Percentiles rank a stretch among this genome's conserved stretches.
Conservation (phyloP, 2,329 filamentous ascomycete species). For the Aspergillus melleus region DNA sequence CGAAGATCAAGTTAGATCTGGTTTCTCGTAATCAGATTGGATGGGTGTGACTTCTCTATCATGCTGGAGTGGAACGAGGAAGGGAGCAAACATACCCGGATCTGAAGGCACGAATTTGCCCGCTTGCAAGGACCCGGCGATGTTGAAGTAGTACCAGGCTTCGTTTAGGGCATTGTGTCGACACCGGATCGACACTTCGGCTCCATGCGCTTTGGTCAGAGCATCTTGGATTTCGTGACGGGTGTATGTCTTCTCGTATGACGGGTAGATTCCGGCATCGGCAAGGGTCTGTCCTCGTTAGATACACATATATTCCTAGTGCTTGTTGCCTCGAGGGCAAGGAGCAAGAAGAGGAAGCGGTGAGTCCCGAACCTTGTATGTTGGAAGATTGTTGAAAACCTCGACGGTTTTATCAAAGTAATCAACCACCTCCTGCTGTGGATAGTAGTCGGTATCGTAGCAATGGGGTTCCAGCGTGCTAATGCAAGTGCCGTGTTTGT, state of each 20-base stretch:
- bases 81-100: conserved; percentile 31
- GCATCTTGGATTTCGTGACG: conserved; percentile 60
- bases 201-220: conserved; percentile 54
- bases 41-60: background rate
- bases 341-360: background rate
- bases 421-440: conserved; percentile 65
- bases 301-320: conserved; percentile 1
- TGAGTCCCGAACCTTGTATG: conserved; percentile 53
- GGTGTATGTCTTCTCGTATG: conserved; percentile 57
- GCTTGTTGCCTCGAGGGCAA: background rate
- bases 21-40: no score
- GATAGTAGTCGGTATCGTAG: conserved; percentile 59
- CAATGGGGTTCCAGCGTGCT: conserved; percentile 67
- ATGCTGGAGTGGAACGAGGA: background rate
- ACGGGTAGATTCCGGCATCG: conserved; percentile 61
- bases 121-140: conserved; percentile 47
- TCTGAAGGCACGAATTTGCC: conserved; percentile 35
- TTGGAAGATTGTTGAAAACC: conserved; percentile 66
- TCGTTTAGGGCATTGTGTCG: conserved; percentile 50
- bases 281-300: conserved; percentile 50
- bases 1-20: background rate
- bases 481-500: conserved; percentile 75
- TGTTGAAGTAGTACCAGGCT: conserved; percentile 65
- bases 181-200: conserved; percentile 61
- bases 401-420: conserved; percentile 67